phyloP scores from a whole-genome alignment of 148 eudicot genomes.

The Rhododendron ferrugineum region DNA sequence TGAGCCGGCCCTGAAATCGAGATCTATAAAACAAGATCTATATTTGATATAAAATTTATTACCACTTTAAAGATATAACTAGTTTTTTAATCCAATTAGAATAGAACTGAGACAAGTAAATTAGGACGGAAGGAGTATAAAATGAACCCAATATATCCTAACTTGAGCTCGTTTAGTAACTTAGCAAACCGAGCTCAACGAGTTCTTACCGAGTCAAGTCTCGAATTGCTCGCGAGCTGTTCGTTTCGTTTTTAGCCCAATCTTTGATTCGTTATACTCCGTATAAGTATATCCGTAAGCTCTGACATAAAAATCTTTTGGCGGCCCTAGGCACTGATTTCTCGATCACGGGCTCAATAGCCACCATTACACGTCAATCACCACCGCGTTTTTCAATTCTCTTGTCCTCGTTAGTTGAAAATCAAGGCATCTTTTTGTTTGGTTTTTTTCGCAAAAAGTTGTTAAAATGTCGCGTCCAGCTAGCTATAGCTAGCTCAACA shows the following conservation, averaged over 20 bases:
- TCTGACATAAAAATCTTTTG: background rate
- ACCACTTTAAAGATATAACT: no score
- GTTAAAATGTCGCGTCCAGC: no score
- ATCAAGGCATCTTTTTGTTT: background rate
- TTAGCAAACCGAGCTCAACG: background rate
- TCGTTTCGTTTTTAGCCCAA: background rate
- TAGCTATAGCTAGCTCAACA: background rate
- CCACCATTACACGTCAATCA: background rate
- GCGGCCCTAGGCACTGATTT: background rate
- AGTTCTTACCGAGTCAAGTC: background rate
- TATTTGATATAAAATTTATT: no score
- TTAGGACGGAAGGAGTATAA: no score
- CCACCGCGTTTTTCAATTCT: background rate
- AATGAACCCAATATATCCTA: background rate
- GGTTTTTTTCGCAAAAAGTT: background rate
- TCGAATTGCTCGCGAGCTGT: no score
- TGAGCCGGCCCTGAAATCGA: no score
- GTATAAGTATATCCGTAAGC: no score
- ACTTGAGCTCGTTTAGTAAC: background rate
- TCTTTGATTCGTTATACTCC: no score
- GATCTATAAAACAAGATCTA: no score
- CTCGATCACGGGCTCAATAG: background rate
- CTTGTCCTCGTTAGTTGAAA: background rate
- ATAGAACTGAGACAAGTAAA: no score
- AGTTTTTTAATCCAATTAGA: no score